Conservation (phyloP, 495 filamentous ascomycete genomes). For the Daldinia vernicosa region DNA sequence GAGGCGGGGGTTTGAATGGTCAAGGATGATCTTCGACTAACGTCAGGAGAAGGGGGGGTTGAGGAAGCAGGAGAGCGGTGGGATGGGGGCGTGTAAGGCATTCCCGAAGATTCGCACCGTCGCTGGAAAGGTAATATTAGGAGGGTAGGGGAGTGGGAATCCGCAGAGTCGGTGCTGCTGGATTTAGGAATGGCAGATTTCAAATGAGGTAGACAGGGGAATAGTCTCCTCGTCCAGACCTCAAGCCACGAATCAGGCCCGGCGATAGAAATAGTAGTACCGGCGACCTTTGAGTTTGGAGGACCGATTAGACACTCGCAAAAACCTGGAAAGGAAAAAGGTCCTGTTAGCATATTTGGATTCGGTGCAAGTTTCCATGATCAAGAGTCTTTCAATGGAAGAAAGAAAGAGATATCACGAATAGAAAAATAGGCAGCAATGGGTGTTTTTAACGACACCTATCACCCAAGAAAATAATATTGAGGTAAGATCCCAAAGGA, state of each 20-base stretch:
- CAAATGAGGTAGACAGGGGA: slow-evolving; percentile 42
- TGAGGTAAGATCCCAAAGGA: slow-evolving; percentile 29
- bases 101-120: slow-evolving; percentile 58
- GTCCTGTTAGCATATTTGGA: slow-evolving; percentile 45
- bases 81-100: slow-evolving; percentile 94
- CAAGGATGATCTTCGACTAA: slow-evolving; percentile 66
- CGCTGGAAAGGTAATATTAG: slow-evolving; percentile 36
- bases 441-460: slow-evolving; percentile 29
- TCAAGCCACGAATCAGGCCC: slow-evolving; percentile 38
- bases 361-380: slow-evolving; percentile 42
- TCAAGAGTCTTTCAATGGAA: slow-evolving; percentile 22
- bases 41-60: slow-evolving; percentile 67
- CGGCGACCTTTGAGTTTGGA: slow-evolving; percentile 22
- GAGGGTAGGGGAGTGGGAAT: slow-evolving; percentile 29
- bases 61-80: slow-evolving; percentile 82
- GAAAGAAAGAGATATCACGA: slow-evolving; percentile 7
- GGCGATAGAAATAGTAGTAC: slow-evolving; percentile 13
- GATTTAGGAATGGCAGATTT: slow-evolving; percentile 37
- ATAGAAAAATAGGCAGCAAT: background rate
- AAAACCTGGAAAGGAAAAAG: slow-evolving; percentile 37
- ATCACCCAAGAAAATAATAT: slow-evolving; percentile 21
- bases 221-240: slow-evolving; percentile 40
- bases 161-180: slow-evolving; percentile 31
- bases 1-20: slow-evolving; percentile 52
- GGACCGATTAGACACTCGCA: slow-evolving; percentile 37